A percentile compares a stretch with the other conserved stretches of the same genome.
Evolutionary conservation across 176 grass and related monocot species (phyloP).

Genomic region (Rhynchospora pubera): DNA sequence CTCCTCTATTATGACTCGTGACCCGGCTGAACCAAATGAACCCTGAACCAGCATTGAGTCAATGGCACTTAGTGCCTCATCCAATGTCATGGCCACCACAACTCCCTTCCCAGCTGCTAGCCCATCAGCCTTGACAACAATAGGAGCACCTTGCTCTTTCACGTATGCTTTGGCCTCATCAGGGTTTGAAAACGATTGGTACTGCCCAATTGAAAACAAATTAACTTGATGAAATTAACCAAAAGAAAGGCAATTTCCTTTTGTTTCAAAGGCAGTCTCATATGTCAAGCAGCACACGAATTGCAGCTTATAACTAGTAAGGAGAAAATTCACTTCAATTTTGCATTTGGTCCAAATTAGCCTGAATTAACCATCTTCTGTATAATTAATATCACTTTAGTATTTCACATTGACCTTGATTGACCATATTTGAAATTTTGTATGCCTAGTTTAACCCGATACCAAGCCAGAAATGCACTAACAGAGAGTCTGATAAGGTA

Average conservation of each 20-base stretch:
- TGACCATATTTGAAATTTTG: not conserved
- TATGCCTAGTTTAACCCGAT: not conserved
- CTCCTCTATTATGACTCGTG: conserved; percentile 69
- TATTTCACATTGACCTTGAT: not conserved
- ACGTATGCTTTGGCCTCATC: conserved; percentile 66
- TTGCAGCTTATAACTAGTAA: not conserved
- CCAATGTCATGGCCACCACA: conserved; percentile 60
- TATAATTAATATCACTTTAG: not conserved
- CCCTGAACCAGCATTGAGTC: conserved; percentile 71
- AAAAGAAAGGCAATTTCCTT: not conserved
- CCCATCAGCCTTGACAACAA: conserved; percentile 88
- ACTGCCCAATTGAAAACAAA: conserved; percentile 35
- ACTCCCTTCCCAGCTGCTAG: conserved; percentile 85
- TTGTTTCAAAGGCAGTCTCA: not conserved
- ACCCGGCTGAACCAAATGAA: conserved; percentile 78
- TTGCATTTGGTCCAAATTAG: not conserved
- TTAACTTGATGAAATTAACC: not conserved
- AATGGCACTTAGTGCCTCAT: conserved; percentile 68
- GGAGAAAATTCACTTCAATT: not conserved
- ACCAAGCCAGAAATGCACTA: not conserved
- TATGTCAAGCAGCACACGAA: not conserved
- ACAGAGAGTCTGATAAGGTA: not conserved
- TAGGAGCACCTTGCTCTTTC: conserved; percentile 55
- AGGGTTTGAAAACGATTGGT: conserved; percentile 56
- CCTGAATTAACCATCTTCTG: not conserved